Evolutionary conservation across 2,329 filamentous ascomycete species (phyloP).

Genomic region (Escovopsis sp.): DNA sequence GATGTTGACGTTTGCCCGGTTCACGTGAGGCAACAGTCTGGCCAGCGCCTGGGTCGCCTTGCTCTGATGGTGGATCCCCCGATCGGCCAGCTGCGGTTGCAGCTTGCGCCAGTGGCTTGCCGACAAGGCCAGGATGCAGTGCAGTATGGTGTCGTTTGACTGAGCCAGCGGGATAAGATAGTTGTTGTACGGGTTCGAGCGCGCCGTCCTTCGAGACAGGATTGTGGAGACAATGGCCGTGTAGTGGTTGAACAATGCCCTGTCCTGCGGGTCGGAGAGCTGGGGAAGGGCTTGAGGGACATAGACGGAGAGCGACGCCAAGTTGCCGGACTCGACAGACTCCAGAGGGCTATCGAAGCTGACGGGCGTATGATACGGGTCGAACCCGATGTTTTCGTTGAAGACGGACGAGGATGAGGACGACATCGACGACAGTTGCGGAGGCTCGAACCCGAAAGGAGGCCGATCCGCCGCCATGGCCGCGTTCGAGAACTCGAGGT

Average conservation of each 20-base stretch:
- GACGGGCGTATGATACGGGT: constrained; percentile 9
- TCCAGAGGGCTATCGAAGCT: constrained; percentile 12
- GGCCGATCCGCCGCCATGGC: no score
- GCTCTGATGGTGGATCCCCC: constrained; percentile 17
- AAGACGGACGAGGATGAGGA: no score
- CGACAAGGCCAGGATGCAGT: constrained; percentile 18
- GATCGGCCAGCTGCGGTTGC: constrained; percentile 15
- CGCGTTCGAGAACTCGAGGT: no score
- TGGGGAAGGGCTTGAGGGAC: constrained; percentile 16
- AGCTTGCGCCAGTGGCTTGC: constrained; percentile 21
- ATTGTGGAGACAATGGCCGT: constrained; percentile 18
- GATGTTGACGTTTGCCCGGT: constrained; percentile 16
- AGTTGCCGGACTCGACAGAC: constrained; percentile 7
- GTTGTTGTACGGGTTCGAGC: constrained; percentile 16
- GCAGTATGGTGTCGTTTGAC: constrained; percentile 17
- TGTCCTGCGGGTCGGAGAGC: constrained; percentile 14
- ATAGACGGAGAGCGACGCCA: constrained; percentile 13
- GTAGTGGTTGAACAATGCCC: constrained; percentile 19
- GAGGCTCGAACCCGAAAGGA: no score
- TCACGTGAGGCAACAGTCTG: constrained; percentile 18
- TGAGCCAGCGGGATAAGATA: constrained; percentile 19
- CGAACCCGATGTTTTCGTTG: constrained; percentile 7
- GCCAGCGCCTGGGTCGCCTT: constrained; percentile 17
- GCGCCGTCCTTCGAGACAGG: constrained; percentile 15
- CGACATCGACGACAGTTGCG: no score